phyloP scores from a whole-genome alignment of 2,329 filamentous ascomycete species.

The Aspergillus pseudonomiae region DNA sequence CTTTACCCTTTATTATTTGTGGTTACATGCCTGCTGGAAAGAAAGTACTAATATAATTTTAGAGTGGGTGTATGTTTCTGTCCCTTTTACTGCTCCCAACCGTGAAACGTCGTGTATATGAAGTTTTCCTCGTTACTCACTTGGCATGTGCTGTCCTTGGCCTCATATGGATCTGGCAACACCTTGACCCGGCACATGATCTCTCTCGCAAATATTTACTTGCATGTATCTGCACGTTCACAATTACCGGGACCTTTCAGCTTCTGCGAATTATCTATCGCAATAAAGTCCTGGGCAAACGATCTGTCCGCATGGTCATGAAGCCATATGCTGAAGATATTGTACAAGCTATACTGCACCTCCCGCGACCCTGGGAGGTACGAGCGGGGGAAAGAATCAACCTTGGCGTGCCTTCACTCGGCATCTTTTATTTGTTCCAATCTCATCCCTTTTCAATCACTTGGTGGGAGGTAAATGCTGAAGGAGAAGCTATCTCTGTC shows the following conservation, averaged over 20 bases:
- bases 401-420: slow-evolving; percentile 21
- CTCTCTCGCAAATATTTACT: not conserved
- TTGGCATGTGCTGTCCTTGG: not conserved
- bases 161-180: not conserved
- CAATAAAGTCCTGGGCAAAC: slow-evolving; percentile 17
- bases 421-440: slow-evolving; percentile 29
- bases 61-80: slow-evolving; percentile 4
- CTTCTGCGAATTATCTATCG: slow-evolving; percentile 4
- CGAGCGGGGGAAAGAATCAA: slow-evolving; percentile 25
- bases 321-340: slow-evolving; percentile 5
- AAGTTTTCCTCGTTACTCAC: slow-evolving; percentile 5
- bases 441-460: slow-evolving; percentile 32
- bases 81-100: slow-evolving; percentile 2
- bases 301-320: slow-evolving; percentile 5
- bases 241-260: not conserved
- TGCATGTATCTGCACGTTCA: not conserved
- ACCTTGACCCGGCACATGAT: not conserved
- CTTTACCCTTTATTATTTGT: not conserved
- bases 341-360: slow-evolving; percentile 11
- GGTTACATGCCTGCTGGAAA: not conserved
- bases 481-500: slow-evolving; percentile 19
- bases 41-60: not conserved
- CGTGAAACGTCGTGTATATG: slow-evolving; percentile 4
- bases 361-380: slow-evolving; percentile 21
- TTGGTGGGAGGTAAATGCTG: slow-evolving; percentile 23